phyloP scores from a whole-genome alignment of 768 basidiomycete genomes.

The Candolleomyces eurysporus region DNA sequence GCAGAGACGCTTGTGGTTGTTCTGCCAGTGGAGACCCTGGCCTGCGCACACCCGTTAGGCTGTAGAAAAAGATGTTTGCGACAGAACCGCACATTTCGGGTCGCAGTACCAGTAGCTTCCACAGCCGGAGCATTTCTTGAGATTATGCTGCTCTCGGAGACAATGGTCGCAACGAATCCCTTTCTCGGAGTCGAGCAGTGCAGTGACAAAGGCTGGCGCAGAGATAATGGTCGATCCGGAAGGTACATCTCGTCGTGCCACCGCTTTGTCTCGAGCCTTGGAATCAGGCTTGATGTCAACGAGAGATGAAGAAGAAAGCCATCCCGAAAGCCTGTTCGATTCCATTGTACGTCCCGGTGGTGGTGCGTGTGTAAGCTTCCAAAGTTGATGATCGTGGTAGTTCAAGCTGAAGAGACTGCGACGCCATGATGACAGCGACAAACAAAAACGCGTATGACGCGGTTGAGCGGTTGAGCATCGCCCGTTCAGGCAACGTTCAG shows the following conservation, averaged over 20 bases:
- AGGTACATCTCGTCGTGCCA: slow-evolving; percentile 35
- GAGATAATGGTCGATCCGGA: slow-evolving; percentile 52
- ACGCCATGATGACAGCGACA: no score
- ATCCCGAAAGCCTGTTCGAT: neutral
- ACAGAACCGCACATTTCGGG: slow-evolving; percentile 47
- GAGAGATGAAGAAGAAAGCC: neutral
- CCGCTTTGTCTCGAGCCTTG: slow-evolving; percentile 49
- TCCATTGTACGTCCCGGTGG: no score
- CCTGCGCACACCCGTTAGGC: slow-evolving; percentile 38
- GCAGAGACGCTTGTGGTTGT: slow-evolving; percentile 70
- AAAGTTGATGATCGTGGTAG: no score
- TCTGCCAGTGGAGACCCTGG: slow-evolving; percentile 66
- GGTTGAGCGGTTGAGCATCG: no score
- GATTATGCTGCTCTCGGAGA: slow-evolving; percentile 33
- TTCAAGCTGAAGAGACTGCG: no score
- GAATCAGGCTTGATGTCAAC: slow-evolving; percentile 42
- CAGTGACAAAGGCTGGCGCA: slow-evolving; percentile 41
- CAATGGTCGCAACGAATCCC: slow-evolving; percentile 68
- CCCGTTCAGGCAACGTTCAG: no score
- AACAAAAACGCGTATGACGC: no score
- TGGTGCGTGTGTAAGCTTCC: no score
- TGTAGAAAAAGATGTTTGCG: neutral
- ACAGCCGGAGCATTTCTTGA: slow-evolving; percentile 66
- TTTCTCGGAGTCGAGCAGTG: slow-evolving; percentile 56
- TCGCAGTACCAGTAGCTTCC: slow-evolving; percentile 75